These are phyloP conservation scores for Pythium plurisporium DNA, from an alignment of 352 stramenopile genomes.

Conservation along the genomic window DNA sequence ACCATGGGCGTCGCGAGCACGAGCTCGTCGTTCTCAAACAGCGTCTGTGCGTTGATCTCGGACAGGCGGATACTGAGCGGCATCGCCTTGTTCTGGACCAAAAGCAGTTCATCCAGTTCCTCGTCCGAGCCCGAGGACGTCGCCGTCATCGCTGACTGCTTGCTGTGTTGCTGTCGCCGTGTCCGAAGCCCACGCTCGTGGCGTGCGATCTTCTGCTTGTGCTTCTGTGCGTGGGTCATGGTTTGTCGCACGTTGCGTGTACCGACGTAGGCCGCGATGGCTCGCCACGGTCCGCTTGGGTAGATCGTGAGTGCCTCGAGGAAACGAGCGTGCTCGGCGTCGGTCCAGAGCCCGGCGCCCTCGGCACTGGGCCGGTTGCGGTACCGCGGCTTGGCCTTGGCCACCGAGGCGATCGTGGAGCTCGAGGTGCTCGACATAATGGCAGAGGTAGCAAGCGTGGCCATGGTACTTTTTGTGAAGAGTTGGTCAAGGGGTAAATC, in stretches of 20 bases:
- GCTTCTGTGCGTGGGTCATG: constrained; percentile 44
- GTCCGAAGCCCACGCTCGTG: constrained; percentile 26
- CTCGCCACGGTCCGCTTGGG: constrained; percentile 27
- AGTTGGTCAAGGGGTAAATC: too few relatives aligned
- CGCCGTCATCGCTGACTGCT: background rate
- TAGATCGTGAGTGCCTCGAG: constrained; percentile 27
- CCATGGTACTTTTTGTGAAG: too few relatives aligned
- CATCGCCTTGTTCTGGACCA: background rate
- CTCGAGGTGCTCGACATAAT: background rate
- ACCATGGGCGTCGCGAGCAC: constrained; percentile 19
- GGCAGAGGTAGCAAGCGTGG: background rate
- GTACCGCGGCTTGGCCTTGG: background rate
- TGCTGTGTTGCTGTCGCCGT: background rate
- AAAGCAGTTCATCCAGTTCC: background rate
- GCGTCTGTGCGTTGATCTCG: background rate
- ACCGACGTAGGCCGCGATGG: constrained; percentile 23
- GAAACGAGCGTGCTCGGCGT: constrained; percentile 28
- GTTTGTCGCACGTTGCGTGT: constrained; percentile 29
- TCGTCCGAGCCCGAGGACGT: background rate
- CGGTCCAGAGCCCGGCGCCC: constrained; percentile 23
- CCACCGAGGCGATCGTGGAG: background rate
- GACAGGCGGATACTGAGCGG: constrained; percentile 1
- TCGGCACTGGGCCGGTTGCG: constrained; percentile 14
- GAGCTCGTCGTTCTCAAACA: constrained; percentile 3
- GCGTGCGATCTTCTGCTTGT: constrained; percentile 36